A percentile compares a stretch with the other conserved stretches of the same genome.
These are phyloP conservation scores for Pneumocystis canis DNA, from an alignment of 1,139 yeast genomes.

Conservation along the genomic window DNA sequence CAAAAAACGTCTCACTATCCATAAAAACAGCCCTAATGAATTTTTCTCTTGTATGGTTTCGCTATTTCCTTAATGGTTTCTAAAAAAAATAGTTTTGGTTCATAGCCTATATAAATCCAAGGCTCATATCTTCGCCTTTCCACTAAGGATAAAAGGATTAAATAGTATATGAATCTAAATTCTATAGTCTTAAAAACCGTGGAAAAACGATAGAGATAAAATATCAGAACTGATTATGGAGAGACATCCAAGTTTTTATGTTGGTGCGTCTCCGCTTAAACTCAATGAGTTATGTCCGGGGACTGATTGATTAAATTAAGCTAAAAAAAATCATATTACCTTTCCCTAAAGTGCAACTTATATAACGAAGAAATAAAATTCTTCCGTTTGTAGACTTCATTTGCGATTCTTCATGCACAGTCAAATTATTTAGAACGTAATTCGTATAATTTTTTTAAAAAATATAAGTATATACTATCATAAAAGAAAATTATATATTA, in stretches of 20 bases:
- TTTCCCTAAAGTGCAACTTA: neutral
- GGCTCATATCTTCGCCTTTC: neutral
- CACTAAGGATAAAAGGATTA: neutral
- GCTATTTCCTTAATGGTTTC: neutral
- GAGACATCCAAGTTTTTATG: neutral
- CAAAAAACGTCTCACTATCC: neutral
- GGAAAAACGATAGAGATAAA: neutral
- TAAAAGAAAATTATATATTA: neutral
- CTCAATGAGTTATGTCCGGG: slow-evolving; percentile 1
- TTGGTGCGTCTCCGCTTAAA: neutral
- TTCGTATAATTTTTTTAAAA: neutral
- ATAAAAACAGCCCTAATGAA: neutral
- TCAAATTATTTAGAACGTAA: neutral
- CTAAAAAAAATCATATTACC: neutral
- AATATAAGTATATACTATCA: neutral
- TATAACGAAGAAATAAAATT: neutral
- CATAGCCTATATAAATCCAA: neutral
- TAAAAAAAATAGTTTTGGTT: neutral
- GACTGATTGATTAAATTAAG: neutral
- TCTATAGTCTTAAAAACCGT: neutral
- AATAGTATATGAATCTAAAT: neutral
- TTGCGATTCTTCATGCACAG: slow-evolving; percentile 1
- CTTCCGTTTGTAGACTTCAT: slow-evolving; percentile 1
- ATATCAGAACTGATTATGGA: neutral
- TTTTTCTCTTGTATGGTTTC: neutral